These are phyloP conservation scores for Rostrohypoxylon terebratum DNA, from an alignment of 495 filamentous ascomycete genomes.

Conservation along the genomic window DNA sequence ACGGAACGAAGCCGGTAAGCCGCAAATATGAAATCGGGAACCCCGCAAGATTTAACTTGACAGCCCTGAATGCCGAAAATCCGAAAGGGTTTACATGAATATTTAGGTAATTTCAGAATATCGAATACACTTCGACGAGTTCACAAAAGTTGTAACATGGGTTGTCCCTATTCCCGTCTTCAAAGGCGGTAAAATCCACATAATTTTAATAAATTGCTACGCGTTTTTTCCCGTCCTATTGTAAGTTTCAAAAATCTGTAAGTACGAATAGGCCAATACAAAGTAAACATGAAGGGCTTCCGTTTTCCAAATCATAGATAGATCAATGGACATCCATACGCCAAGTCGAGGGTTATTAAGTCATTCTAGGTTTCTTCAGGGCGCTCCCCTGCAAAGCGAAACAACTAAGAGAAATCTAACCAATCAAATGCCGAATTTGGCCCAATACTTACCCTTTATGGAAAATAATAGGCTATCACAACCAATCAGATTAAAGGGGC, in stretches of 20 bases:
- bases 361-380: neutral
- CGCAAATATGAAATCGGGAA: neutral
- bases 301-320: neutral
- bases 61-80: neutral
- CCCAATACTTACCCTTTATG: constrained; percentile 2
- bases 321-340: neutral
- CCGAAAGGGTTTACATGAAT: constrained; percentile 6
- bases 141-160: neutral
- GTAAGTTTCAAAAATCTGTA: neutral
- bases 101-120: neutral
- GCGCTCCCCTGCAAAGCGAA: neutral
- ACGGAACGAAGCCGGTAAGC: neutral
- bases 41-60: neutral
- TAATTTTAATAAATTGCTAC: neutral
- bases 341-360: neutral
- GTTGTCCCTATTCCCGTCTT: neutral
- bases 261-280: neutral
- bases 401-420: neutral
- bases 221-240: neutral
- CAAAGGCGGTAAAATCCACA: neutral
- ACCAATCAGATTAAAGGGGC: constrained; percentile 6
- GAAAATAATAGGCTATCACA: neutral
- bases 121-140: neutral
- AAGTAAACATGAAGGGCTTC: neutral
- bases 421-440: neutral